A percentile compares a stretch with the other conserved stretches of the same genome.
Conservation (phyloP, 1,139 yeast species). For the Blastobotrys capitulatus region DNA sequence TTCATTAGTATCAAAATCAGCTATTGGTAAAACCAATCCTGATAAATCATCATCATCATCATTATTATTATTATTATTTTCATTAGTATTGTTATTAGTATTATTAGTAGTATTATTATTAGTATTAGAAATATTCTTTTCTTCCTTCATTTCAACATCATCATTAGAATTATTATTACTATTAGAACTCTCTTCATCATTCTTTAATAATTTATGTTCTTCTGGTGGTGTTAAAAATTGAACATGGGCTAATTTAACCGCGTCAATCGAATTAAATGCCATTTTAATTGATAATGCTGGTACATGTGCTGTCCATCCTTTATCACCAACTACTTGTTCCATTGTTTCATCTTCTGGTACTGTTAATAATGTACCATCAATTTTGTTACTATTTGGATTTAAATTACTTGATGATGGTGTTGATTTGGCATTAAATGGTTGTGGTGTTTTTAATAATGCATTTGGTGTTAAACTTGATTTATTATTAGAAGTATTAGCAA, state of each 20-base stretch:
- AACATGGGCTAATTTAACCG: conserved; percentile 25
- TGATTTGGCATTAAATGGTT: conserved; percentile 24
- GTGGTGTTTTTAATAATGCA: conserved; percentile 26
- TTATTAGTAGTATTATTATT: conserved; percentile 1
- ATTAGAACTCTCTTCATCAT: too few species aligned
- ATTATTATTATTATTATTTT: neutral
- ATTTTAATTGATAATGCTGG: conserved; percentile 26
- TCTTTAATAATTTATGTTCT: conserved; percentile 15
- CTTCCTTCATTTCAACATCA: neutral
- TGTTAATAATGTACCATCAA: conserved; percentile 13
- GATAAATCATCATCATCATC: neutral
- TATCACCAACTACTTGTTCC: neutral
- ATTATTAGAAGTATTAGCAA: neutral
- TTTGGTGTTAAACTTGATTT: conserved; percentile 22
- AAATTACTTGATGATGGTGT: conserved; percentile 14
- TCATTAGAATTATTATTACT: too few species aligned
- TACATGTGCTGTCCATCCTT: conserved; percentile 26
- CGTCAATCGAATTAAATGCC: conserved; percentile 27
- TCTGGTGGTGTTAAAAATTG: conserved; percentile 27
- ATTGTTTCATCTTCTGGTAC: conserved; percentile 19
- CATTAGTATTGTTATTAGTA: neutral
- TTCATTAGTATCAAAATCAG: conserved; percentile 14
- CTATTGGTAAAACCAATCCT: conserved; percentile 14
- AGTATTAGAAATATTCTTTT: neutral
- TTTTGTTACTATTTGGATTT: neutral